Conservation (phyloP, 108 stramenopile species). For the Asterionellopsis glacialis region DNA sequence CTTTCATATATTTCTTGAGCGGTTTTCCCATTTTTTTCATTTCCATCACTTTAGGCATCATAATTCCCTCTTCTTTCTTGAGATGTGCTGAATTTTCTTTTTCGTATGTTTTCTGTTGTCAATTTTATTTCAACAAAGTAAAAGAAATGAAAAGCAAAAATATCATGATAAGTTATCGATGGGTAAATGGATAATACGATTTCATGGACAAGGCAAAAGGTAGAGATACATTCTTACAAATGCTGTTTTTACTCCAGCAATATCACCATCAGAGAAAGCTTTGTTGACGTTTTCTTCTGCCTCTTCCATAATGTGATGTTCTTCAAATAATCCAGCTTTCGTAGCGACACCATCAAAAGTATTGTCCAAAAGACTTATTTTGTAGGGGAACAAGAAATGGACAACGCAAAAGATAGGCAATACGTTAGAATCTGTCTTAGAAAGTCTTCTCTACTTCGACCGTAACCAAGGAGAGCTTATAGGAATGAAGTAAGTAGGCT, state of each 20-base stretch:
- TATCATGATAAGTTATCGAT: too few relatives aligned
- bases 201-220: too few relatives aligned
- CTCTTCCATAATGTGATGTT: conserved; percentile 7
- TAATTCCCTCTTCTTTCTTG: conserved; percentile 30
- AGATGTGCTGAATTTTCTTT: conserved; percentile 18
- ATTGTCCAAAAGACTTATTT: conserved; percentile 12
- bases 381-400: too few relatives aligned
- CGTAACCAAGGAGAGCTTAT: too few relatives aligned
- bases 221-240: conserved; percentile 5
- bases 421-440: too few relatives aligned
- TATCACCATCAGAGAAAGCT: conserved; percentile 4
- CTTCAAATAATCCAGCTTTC: conserved; percentile 8
- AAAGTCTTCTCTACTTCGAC: too few relatives aligned
- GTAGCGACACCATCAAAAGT: conserved; percentile 12
- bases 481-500: too few relatives aligned
- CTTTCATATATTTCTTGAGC: conserved; percentile 23
- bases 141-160: too few relatives aligned
- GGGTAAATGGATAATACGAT: too few relatives aligned
- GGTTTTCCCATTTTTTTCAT: conserved; percentile 16
- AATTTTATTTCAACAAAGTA: too few relatives aligned
- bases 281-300: conserved; percentile 2
- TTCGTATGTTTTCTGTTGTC: background rate
- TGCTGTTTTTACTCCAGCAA: background rate
- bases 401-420: too few relatives aligned
- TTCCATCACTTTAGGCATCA: conserved; percentile 26